Evolutionary conservation across 768 basidiomycete species (phyloP).

Genomic region (Trametes cubensis): DNA sequence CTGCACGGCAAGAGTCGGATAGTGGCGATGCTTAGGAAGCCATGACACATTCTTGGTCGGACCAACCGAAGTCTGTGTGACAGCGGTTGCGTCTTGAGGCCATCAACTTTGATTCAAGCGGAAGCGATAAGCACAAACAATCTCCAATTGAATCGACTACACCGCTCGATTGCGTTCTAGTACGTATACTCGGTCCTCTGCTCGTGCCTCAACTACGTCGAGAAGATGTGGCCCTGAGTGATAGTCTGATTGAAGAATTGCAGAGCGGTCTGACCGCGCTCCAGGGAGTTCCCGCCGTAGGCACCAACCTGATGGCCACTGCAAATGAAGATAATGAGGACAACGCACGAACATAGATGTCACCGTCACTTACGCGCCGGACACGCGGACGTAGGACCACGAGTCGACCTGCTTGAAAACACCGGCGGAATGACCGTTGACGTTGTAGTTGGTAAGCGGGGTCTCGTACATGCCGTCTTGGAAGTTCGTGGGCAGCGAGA

Average conservation of each 20-base stretch:
- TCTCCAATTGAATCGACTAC: too few species aligned
- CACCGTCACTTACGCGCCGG: conserved; percentile 29
- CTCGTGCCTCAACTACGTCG: not conserved
- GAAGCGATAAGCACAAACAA: too few species aligned
- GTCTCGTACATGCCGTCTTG: conserved; percentile 40
- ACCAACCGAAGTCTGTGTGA: too few species aligned
- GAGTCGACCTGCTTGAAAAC: conserved; percentile 59
- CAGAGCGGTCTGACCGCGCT: conserved; percentile 3
- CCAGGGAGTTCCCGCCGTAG: not conserved
- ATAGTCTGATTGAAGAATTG: conserved; percentile 12
- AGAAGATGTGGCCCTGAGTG: not conserved
- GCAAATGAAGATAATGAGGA: not conserved
- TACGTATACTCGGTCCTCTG: not conserved
- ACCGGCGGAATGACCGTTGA: conserved; percentile 51
- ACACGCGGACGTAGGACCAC: conserved; percentile 55
- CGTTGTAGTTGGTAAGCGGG: conserved; percentile 48
- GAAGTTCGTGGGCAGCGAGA: conserved; percentile 47
- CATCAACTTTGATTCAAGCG: too few species aligned
- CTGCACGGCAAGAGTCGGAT: too few species aligned
- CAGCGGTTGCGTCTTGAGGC: too few species aligned
- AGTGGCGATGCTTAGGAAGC: too few species aligned
- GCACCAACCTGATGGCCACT: conserved; percentile 7
- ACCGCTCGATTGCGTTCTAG: too few species aligned
- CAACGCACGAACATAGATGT: not conserved
- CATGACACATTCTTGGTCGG: too few species aligned